Percentiles rank a stretch among this genome's conserved stretches.
These are phyloP conservation scores for Wolfiporia cocos DNA, from an alignment of 1,284 basidiomycete species.

Conservation along the genomic window DNA sequence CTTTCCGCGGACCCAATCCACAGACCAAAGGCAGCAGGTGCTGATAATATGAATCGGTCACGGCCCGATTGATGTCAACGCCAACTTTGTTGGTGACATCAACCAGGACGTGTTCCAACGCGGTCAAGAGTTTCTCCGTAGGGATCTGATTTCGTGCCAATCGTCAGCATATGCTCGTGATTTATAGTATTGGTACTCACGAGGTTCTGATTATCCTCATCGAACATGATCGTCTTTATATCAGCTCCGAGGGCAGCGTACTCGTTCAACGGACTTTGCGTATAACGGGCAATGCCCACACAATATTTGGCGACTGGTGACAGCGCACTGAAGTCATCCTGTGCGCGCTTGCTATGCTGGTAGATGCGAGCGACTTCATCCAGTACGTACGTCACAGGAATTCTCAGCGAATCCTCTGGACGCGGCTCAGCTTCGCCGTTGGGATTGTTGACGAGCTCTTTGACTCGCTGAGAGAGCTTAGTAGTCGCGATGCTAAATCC, in stretches of 20 bases:
- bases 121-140: constrained; percentile 75
- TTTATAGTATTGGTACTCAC: constrained; percentile 38
- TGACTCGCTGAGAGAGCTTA: constrained; percentile 64
- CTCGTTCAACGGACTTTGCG: constrained; percentile 92
- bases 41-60: constrained; percentile 84
- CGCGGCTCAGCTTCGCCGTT: constrained; percentile 14
- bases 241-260: constrained; percentile 84
- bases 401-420: constrained; percentile 43
- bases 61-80: constrained; percentile 92
- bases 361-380: constrained; percentile 95
- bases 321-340: constrained; percentile 81
- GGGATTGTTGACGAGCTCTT: constrained; percentile 31
- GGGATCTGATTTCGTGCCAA: constrained; percentile 53
- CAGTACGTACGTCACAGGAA: constrained; percentile 78
- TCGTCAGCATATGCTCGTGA: constrained; percentile 2
- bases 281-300: constrained; percentile 89
- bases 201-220: constrained; percentile 84
- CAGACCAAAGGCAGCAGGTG: constrained; percentile 87
- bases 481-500: constrained; percentile 84
- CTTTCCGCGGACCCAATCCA: constrained; percentile 94
- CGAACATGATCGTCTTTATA: constrained; percentile 75
- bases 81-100: constrained; percentile 91
- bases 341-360: constrained; percentile 85
- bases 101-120: constrained; percentile 85
- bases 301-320: constrained; percentile 89